phyloP scores from a whole-genome alignment of 768 basidiomycete genomes.

The Lactarius hengduanensis region DNA sequence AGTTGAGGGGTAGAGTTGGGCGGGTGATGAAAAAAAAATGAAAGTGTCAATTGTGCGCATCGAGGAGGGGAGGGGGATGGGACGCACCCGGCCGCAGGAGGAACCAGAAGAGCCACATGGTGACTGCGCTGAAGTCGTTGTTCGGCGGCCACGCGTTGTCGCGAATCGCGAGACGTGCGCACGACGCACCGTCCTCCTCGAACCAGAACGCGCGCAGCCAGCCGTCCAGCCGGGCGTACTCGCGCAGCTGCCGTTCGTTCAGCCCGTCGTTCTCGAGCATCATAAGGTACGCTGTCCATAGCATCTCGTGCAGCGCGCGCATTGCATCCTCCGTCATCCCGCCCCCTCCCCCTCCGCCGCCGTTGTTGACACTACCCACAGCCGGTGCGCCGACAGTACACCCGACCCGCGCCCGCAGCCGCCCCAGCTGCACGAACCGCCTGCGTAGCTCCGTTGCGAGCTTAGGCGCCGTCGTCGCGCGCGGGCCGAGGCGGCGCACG shows the following conservation, averaged over 20 bases:
- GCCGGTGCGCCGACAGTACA: slow-evolving; percentile 31
- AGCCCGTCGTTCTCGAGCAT: slow-evolving; percentile 79
- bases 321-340: slow-evolving; percentile 32
- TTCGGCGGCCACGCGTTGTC: slow-evolving; percentile 57
- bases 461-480: slow-evolving; percentile 40
- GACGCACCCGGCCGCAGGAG: slow-evolving; percentile 58
- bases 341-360: background rate
- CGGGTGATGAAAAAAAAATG: background rate
- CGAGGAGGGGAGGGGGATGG: background rate
- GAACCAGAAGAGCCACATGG: slow-evolving; percentile 82
- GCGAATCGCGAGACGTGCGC: slow-evolving; percentile 42
- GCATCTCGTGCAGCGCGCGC: slow-evolving; percentile 43
- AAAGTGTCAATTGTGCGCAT: background rate
- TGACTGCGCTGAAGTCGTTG: slow-evolving; percentile 52
- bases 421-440: slow-evolving; percentile 57
- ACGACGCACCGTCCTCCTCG: slow-evolving; percentile 54
- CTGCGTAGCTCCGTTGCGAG: slow-evolving; percentile 63
- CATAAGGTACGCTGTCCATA: slow-evolving; percentile 73
- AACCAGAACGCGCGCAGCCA: slow-evolving; percentile 75
- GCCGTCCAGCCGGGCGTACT: slow-evolving; percentile 57
- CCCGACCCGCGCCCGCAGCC: slow-evolving; percentile 49
- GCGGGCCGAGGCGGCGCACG: slow-evolving; percentile 48
- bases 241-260: slow-evolving; percentile 68
- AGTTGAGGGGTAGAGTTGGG: background rate
- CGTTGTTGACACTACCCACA: background rate